Evolutionary conservation across 140 eudicot genomes (phyloP), one percentile per base, ranked within the genome.

Genomic region (Flaveria floridana): DNA sequence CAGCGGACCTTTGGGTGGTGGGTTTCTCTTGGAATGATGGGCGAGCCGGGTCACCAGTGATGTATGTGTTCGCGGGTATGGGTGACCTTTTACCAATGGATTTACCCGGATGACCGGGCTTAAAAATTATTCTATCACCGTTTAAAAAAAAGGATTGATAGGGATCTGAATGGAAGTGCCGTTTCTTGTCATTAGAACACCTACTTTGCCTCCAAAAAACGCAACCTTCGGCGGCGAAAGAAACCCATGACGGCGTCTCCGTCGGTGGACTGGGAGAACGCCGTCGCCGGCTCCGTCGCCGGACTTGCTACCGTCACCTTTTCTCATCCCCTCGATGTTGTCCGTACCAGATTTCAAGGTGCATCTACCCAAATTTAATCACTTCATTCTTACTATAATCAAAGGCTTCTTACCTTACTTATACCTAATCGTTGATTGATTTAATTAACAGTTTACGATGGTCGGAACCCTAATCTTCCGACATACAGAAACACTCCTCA

Each of bases 331-430:
- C 96, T 94, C 44, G 99, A 89, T 82, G 99, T 95, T 72, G 95
- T 95, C 82, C 99, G 97, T 37, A 91, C 99, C 8, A 84, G 99
- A 74, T 95, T 95, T 79, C 97, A 88, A 85, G 97, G 97, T 80
- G 11, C 62, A 20, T 55, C 15, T 47, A 59, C 41, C 9, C 34
- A 13, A 58, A 2, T 9, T 16, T 1, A 9, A 57, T 19, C 1
- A 23, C 50, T 56, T 18, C 1, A 67, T 44, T 72, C 65, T 2
- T 46, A 13, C 62, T 57, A 10, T 9, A 34, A 19, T 11, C 2
- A 48, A 12, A 12, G 16, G 16, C 55, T 50, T 37, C 9, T 37
- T 39, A 12, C 20, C 2, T 2, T 48, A 2, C 55, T 12, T 48
- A 1, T 11, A 20, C 0, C 7, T 61, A 71, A 30, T 53, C 41